Evolutionary conservation across 768 basidiomycete species (phyloP).

Genomic region (Tulasnella sp.): DNA sequence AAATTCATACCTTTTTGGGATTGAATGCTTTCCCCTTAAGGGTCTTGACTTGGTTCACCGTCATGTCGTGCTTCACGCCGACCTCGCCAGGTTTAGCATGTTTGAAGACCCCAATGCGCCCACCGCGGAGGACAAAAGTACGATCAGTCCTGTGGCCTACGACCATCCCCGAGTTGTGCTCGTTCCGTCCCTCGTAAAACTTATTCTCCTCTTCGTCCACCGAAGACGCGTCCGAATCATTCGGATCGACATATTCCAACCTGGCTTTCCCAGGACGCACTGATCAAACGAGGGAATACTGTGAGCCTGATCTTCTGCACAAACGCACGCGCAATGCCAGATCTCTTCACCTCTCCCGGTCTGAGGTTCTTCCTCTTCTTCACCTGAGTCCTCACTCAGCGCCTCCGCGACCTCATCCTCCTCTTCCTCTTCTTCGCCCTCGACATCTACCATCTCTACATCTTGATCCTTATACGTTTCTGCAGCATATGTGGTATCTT

Average conservation of each 20-base stretch:
- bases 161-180: constrained; percentile 77
- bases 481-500: constrained; percentile 79
- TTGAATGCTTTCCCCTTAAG: constrained; percentile 74
- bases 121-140: constrained; percentile 86
- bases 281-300: too few relatives aligned
- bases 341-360: background rate
- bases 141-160: constrained; percentile 94
- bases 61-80: constrained; percentile 73
- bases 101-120: constrained; percentile 83
- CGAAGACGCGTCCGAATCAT: background rate
- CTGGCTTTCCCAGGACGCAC: background rate
- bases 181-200: constrained; percentile 38
- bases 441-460: constrained; percentile 74
- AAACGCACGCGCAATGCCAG: background rate
- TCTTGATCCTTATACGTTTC: constrained; percentile 59
- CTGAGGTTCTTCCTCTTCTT: background rate
- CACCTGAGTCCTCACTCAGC: constrained; percentile 37
- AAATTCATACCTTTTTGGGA: constrained; percentile 65
- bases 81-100: constrained; percentile 44
- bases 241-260: constrained; percentile 19
- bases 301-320: constrained; percentile 26
- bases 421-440: constrained; percentile 59
- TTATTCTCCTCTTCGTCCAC: constrained; percentile 34
- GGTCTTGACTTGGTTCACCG: constrained; percentile 72
- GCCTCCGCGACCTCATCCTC: constrained; percentile 58